Base-by-base conservation (phyloP, 176 grass and related monocot species). In the Carex scoparia region DNA sequence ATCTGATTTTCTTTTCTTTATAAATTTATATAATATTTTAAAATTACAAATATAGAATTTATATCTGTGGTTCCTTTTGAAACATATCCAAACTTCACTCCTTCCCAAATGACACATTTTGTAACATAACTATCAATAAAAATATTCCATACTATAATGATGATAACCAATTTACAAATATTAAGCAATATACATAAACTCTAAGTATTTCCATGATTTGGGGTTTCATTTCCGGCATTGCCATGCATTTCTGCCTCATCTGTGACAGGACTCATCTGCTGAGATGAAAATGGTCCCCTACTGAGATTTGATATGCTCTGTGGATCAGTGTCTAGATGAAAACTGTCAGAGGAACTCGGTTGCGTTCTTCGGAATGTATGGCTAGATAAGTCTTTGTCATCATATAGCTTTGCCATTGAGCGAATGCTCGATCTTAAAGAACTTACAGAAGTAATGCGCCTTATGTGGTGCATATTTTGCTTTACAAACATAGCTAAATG, bases 361-460 rank as follows among this genome's bases (percentile, higher is more conserved):
- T 46, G 55, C 16, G 3, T 30, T 30, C 11, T 70, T 69, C 69
- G 85, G 7, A 67, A 83, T 18, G 79, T 82, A 44, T 84, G 84
- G 15, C 68, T 51, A 7, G 79, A 77, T 64, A 78, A 30, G 70
- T 85, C 79, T 42, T 35, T 79, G 12, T 76, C 68, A 37, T 84
- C 84, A 3, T 69, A 83, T 49, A 89, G 32, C 33, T 12, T 81
- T 37, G 61, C 79, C 7, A 89, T 44, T 4, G 69, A 79, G 18
- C 27, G 28, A 61, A 89, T 11, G 10, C 14, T 84, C 2, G 16
- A 32, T 11, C 8, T 9, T 4, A 86, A 67, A 70, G 88, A 89
- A 3, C 9, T 66, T n/a, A 13, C 7, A 5, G 31, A 35, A 51
- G 56, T 16, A 12, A 80, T 85, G 6, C 33, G 11, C 15, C 30